Evolutionary conservation across 2,329 filamentous ascomycete genomes (phyloP), one percentile per base, ranked within the genome.

Genomic region (Aspergillus japonicus): DNA sequence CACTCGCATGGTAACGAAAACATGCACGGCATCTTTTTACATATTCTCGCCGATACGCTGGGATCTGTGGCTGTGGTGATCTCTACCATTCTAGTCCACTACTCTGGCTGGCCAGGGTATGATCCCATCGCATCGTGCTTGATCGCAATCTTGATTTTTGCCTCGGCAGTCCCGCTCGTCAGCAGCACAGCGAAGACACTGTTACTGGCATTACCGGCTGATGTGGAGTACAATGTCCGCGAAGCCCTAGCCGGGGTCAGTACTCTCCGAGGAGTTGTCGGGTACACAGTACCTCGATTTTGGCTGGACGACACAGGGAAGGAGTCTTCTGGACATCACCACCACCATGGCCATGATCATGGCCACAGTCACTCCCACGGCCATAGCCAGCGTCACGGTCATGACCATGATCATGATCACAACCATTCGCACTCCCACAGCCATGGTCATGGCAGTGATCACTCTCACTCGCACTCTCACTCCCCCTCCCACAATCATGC

Each of bases 21-120:
- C 72, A 97, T 99, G 93, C 86, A 95, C 68, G 95, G 95, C 12
- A 98, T 99, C 66, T 99, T 96, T 76, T 81, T 99, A 21, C 95
- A 99, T 71, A 91, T 99, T 54, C 83, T 98, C 29, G 95, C 95
- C 5, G 95, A 99, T 73, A 96, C 95, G 0, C 87, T 98, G 31
- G 95, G 95, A 26, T 97, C 93, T 57, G 90, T 93, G 1, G 95
- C 95, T 1, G 95, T 99, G 51, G 96, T 99, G 62, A 86, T 92
- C 35, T 97, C 92, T 7, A 99, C 95, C 0, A 80, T 91, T 0
- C 81, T 98, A 23, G 96, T 96, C 0, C 89, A 96, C 71, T 88
- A 91, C 68, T 89, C 91, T 71, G 90, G 90, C 16, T 98, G 94
- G 92, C 85, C 91, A 6, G 92, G 94, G 24, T 99, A 94, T 87